Conservation (phyloP, 1,284 basidiomycete species). For the Ganoderma lucidum region DNA sequence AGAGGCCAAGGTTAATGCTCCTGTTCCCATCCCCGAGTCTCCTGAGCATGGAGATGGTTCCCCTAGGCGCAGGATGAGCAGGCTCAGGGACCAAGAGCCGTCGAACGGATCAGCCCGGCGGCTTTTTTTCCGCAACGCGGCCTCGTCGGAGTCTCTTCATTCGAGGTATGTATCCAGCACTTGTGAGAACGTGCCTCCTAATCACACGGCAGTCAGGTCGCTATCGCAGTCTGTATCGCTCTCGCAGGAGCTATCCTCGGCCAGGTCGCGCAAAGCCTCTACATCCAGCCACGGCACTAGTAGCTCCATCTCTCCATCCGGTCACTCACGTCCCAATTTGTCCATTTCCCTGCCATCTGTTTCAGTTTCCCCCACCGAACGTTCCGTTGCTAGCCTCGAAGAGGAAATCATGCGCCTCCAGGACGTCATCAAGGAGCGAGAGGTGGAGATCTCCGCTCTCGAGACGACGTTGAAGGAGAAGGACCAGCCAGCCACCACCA, state of each 20-base stretch:
- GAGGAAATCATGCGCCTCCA: constrained; percentile 93
- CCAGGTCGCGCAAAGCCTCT: constrained; percentile 83
- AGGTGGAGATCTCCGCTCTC: constrained; percentile 83
- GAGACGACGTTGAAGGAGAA: constrained; percentile 73
- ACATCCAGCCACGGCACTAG: constrained; percentile 75
- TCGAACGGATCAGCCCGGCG: constrained; percentile 46
- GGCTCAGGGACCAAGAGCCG: constrained; percentile 59
- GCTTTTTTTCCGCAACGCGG: constrained; percentile 86
- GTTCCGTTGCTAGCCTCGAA: constrained; percentile 86
- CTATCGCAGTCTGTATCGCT: constrained; percentile 90
- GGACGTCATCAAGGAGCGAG: constrained; percentile 87
- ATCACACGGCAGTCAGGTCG: constrained; percentile 50
- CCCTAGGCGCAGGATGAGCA: constrained; percentile 59
- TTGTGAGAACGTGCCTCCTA: constrained; percentile 26
- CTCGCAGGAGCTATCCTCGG: constrained; percentile 95
- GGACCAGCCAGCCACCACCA: constrained; percentile 37
- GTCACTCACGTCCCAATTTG: constrained; percentile 60
- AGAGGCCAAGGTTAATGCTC: constrained; percentile 69
- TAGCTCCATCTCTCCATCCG: constrained; percentile 55
- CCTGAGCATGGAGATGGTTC: constrained; percentile 61
- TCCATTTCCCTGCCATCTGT: constrained; percentile 62
- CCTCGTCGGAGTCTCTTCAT: constrained; percentile 85
- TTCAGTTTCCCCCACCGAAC: constrained; percentile 56
- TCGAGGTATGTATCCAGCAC: constrained; percentile 61
- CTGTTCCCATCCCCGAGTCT: constrained; percentile 52